Evolutionary conservation across 257 asterid species (phyloP), one percentile per base, ranked within the genome.

Genomic region (Nicotiana obtusifolia): DNA sequence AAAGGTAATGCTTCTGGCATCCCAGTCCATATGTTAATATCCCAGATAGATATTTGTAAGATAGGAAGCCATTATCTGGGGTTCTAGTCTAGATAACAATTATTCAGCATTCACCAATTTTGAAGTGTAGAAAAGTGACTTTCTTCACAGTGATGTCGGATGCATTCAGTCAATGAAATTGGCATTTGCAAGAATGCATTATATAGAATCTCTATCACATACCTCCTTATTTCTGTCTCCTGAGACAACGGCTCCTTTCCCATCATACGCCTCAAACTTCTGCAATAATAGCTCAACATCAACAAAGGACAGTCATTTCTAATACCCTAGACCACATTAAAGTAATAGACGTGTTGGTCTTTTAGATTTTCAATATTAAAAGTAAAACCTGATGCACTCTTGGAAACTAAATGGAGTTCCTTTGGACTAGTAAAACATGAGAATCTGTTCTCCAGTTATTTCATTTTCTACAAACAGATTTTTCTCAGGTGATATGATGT

Each of bases 191-290:
- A 73, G 30, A 7, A 16, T 57, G 83, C 41, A 79, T 68, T 82
- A 26, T 56, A 60, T 69, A 65, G 77, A 35, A 73, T 76, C 67
- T 64, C 37, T 30, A 77, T 86, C 65, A 75, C 80, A 49, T 86
- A 91, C 99, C 98, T 95, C 98, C 89, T 95, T 94, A 77, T 91
- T 79, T 84, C 89, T 93, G 81, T 95, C 92, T 85, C 98, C 99
- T 68, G 97, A 90, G 85, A 92, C 90, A 87, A 90, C 95, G 73
- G 90, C 91, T 87, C 97, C 99, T 68, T 84, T 86, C 16, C 85
- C 84, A 85, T 95, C 88, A 80, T 91, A 94, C 44, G 97, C 99
- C 90, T 95, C 99, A 61, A 88, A 95, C 84, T 92, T 95, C 99
- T 95, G 92, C 89, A 87, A 47, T 37, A 59, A 20, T 71, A 31